A percentile compares a stretch with the other conserved stretches of the same genome.
phyloP scores from a whole-genome alignment of 1,139 yeast genomes.

The Suhomyces bolitotheri region DNA sequence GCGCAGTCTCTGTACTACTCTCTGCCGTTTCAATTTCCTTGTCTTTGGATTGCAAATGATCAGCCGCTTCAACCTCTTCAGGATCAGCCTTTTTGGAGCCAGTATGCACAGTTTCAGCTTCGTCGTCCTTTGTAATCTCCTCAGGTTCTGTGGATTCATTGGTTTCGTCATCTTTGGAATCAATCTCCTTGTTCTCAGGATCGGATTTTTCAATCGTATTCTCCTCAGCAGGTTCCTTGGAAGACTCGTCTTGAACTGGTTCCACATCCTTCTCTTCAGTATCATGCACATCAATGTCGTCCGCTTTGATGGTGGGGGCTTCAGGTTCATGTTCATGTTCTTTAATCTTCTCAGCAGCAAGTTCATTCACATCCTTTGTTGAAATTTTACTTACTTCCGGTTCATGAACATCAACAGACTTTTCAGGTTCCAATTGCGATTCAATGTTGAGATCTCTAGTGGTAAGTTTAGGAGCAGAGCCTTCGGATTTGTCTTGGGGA shows the following conservation, averaged over 20 bases:
- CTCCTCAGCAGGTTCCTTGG: constrained; percentile 8
- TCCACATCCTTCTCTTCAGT: neutral
- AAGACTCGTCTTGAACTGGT: constrained; percentile 1
- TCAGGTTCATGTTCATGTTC: constrained; percentile 9
- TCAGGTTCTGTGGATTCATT: neutral
- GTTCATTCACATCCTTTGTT: constrained; percentile 4
- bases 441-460: constrained; percentile 8
- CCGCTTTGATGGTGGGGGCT: constrained; percentile 6
- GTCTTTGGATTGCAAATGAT: no score
- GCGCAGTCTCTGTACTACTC: no score
- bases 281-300: constrained; percentile 10
- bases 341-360: constrained; percentile 5
- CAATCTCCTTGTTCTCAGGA: constrained; percentile 5
- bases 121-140: neutral
- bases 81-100: no score
- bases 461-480: constrained; percentile 6
- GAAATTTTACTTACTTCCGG: constrained; percentile 4
- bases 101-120: neutral
- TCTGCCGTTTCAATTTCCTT: no score
- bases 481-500: constrained; percentile 7
- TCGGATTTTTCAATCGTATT: constrained; percentile 3
- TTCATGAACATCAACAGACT: neutral
- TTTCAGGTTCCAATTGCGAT: constrained; percentile 1
- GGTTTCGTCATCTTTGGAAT: constrained; percentile 5
- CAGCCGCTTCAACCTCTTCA: no score